Evolutionary conservation across 331 rosid genomes (phyloP), one percentile per base, ranked within the genome.

Genomic region (Malus hybrid): DNA sequence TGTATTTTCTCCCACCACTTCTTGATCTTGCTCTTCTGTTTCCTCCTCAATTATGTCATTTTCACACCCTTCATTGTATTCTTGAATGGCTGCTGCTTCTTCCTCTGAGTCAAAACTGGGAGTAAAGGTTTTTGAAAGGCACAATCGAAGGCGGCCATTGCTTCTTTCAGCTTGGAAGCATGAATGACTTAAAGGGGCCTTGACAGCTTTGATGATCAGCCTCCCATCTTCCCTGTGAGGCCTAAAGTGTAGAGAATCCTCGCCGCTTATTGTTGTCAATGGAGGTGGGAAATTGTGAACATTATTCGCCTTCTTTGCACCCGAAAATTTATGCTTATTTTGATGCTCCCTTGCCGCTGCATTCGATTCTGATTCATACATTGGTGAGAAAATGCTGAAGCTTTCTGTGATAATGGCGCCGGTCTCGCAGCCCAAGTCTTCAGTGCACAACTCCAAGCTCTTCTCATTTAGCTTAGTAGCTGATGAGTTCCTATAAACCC

Each of bases 231-330:
- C 91, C 0, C 99, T 85, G 87, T 82, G 96, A 68, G 97, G 89
- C 76, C 79, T 83, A n/a, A 94, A 75, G 5, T 78, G 85, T 4
- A 95, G 84, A 76, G 89, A 83, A 34, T 89, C 87, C 7, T 74
- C 71, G n/a, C 93, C 97, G 11, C 93, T 89, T 50, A 94, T 87
- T 33, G 99, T 94, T 44, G 99, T 92, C 88, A 94, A 83, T 67
- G 99, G 99, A 12, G 99, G 99, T 10, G 99, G 99, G 74, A 92
- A 92, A 36, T 79, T 78, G 24, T 31, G 67, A 60, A 54, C 57
- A 71, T 61, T 83, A n/a, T 48, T 75, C 65, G 61, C 80, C 83
- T 72, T 85, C 15, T 68, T 85, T n/a, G 77, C 79, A 16, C 71
- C 81, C 22, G 57, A 69, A 79, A 29, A 46, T 76, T 55, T 85